Conservation (phyloP, 805 yeast species). For the Suhomyces vadensis region DNA sequence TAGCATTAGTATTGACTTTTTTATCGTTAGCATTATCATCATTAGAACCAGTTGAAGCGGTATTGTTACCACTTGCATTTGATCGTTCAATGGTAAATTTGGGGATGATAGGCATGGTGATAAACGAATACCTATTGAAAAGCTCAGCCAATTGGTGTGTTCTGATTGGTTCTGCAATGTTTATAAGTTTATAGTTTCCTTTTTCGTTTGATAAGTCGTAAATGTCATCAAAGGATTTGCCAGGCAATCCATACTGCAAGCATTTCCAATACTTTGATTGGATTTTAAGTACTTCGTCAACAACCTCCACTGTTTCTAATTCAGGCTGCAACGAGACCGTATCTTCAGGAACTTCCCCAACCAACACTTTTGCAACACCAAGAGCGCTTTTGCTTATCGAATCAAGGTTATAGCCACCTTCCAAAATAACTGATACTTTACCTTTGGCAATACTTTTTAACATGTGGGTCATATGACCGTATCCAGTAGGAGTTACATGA, state of each 20-base stretch:
- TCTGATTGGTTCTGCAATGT: slow-evolving; percentile 75
- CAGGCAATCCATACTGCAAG: slow-evolving; percentile 65
- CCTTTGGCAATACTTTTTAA: slow-evolving; percentile 87
- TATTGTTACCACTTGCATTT: neutral
- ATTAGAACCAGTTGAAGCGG: slow-evolving; percentile 10
- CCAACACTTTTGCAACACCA: slow-evolving; percentile 84
- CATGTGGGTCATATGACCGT: slow-evolving; percentile 94
- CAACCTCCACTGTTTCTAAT: slow-evolving; percentile 72
- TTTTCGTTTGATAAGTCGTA: slow-evolving; percentile 33
- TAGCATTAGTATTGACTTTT: slow-evolving; percentile 5
- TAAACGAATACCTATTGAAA: slow-evolving; percentile 56
- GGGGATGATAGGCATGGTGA: slow-evolving; percentile 64
- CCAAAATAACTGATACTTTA: slow-evolving; percentile 82
- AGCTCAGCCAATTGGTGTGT: slow-evolving; percentile 63
- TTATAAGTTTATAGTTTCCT: slow-evolving; percentile 38
- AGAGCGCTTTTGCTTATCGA: slow-evolving; percentile 88
- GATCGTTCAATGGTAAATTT: slow-evolving; percentile 15
- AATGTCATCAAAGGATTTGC: slow-evolving; percentile 40
- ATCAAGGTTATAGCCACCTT: slow-evolving; percentile 95
- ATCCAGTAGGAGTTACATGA: slow-evolving; percentile 92
- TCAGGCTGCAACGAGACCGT: slow-evolving; percentile 67
- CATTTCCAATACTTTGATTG: slow-evolving; percentile 90
- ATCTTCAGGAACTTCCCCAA: slow-evolving; percentile 94
- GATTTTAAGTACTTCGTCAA: slow-evolving; percentile 74
- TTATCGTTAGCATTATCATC: slow-evolving; percentile 17